These are phyloP conservation scores for Isabelozyma rhagii DNA, from an alignment of 805 yeast genomes.

Conservation along the genomic window DNA sequence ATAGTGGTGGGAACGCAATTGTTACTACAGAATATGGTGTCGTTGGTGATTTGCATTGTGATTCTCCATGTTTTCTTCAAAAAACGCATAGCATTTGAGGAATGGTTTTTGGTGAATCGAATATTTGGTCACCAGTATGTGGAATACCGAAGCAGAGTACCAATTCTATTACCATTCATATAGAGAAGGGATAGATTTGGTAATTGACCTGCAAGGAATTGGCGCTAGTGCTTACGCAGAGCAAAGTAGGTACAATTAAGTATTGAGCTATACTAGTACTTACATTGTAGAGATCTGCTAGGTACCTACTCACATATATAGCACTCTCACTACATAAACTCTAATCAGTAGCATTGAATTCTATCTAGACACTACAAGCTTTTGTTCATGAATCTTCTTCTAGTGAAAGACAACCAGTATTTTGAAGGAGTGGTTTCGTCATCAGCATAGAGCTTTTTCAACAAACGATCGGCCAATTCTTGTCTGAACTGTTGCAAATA, in stretches of 20 bases:
- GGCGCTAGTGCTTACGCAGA: too few species aligned
- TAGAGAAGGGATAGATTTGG: not conserved
- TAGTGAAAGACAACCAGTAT: constrained; percentile 93
- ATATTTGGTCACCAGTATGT: constrained; percentile 26
- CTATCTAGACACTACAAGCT: constrained; percentile 42
- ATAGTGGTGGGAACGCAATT: constrained; percentile 30
- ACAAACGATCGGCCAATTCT: constrained; percentile 79
- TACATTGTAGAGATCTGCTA: not conserved
- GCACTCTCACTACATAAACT: too few species aligned
- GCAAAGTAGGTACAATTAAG: too few species aligned
- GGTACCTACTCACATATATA: too few species aligned
- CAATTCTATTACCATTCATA: constrained; percentile 28
- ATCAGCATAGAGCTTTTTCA: constrained; percentile 67
- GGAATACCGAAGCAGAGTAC: constrained; percentile 18
- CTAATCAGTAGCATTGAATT: not conserved
- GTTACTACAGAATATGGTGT: constrained; percentile 18
- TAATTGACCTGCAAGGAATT: not conserved
- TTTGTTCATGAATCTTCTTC: constrained; percentile 95
- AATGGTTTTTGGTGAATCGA: constrained; percentile 22
- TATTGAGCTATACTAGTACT: not conserved
- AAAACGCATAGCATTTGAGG: constrained; percentile 32
- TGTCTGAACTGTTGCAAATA: constrained; percentile 94
- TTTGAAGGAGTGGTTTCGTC: constrained; percentile 68
- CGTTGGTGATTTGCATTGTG: constrained; percentile 11
- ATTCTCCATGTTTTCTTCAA: constrained; percentile 24